Base-by-base conservation (phyloP, 2,329 filamentous ascomycete genomes). In the Zarea fungicola region DNA sequence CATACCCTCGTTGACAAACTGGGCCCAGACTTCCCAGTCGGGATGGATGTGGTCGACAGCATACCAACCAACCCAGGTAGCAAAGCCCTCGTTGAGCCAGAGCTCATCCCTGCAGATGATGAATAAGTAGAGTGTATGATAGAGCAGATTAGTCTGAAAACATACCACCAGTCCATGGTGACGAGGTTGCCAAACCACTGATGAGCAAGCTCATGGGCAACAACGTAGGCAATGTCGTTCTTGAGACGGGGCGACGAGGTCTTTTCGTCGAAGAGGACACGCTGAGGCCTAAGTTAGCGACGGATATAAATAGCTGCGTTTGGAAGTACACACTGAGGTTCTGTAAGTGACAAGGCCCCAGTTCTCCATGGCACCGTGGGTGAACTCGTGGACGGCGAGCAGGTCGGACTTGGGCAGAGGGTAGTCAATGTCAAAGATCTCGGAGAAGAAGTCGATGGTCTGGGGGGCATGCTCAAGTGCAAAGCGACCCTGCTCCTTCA, bases 11-110 rank as follows among this genome's bases (percentile, higher is more conserved):
- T 89, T 89, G 60, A 97, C 89, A 70, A 96, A 99, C 71, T 96
- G 91, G 51, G 88, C 85, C 93, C 93, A 99, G 26, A 97, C 87
- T 60, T 97, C 85, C 92, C 93, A 97, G 57, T 96, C 92, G 3
- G 93, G 93, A 68, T 97, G 89, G 48, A 97, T 81, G 63, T 95
- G 80, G 63, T 97, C 89, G 51, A 91, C 83, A 9, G 90, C 91
- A 53, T 91, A 79, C 92, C 92, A 99, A 45, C 92, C 93, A 36
- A 96, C 92, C 92, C 92, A 97, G 3, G 93, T 99, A 35, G 93
- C 93, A 63, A 99, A 99, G 11, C 91, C 91, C 69, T 97, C 92
- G 62, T 95, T 95, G 45, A 95, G 78, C 90, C 90, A 96, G 34
- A 93, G 78, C 71, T 95, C 87, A 63, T 85, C 89, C 45, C 44